Evolutionary conservation across 768 basidiomycete species (phyloP).

Genomic region (Steccherinum ochraceum): DNA sequence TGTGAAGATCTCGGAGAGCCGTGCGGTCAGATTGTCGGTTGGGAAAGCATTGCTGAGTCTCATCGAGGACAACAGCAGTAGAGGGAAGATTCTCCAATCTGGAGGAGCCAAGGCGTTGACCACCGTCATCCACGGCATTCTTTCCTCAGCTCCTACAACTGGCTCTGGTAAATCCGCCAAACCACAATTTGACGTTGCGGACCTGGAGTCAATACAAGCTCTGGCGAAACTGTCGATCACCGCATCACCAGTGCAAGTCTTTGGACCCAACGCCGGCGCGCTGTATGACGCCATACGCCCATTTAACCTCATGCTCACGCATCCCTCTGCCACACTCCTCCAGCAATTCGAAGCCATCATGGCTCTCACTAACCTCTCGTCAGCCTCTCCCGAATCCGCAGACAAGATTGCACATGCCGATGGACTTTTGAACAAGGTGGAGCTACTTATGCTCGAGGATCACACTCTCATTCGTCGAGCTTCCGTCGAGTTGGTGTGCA

Average conservation of each 20-base stretch:
- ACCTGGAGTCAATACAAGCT: constrained; percentile 74
- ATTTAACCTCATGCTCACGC: constrained; percentile 64
- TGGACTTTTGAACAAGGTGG: constrained; percentile 57
- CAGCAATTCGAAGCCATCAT: constrained; percentile 92
- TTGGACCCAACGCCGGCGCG: constrained; percentile 76
- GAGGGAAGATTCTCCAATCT: constrained; percentile 69
- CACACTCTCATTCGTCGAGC: constrained; percentile 80
- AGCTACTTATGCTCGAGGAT: constrained; percentile 75
- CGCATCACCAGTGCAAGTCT: constrained; percentile 82
- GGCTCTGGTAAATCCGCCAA: constrained; percentile 14
- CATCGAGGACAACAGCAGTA: constrained; percentile 69
- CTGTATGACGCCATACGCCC: constrained; percentile 83
- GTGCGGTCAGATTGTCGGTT: constrained; percentile 48
- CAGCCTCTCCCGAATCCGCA: constrained; percentile 60
- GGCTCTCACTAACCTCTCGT: constrained; percentile 94
- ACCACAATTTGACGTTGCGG: constrained; percentile 32
- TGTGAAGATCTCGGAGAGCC: constrained; percentile 54
- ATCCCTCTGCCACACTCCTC: constrained; percentile 61
- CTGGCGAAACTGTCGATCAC: constrained; percentile 92
- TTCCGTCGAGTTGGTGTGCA: constrained; percentile 87
- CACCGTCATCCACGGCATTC: constrained; percentile 46
- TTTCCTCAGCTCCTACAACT: constrained; percentile 27
- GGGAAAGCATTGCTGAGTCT: constrained; percentile 65
- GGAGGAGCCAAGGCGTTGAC: constrained; percentile 70
- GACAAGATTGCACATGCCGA: constrained; percentile 58